These are phyloP conservation scores for Cyberlindnera meyerae DNA, from an alignment of 805 yeast genomes.

Conservation along the genomic window DNA sequence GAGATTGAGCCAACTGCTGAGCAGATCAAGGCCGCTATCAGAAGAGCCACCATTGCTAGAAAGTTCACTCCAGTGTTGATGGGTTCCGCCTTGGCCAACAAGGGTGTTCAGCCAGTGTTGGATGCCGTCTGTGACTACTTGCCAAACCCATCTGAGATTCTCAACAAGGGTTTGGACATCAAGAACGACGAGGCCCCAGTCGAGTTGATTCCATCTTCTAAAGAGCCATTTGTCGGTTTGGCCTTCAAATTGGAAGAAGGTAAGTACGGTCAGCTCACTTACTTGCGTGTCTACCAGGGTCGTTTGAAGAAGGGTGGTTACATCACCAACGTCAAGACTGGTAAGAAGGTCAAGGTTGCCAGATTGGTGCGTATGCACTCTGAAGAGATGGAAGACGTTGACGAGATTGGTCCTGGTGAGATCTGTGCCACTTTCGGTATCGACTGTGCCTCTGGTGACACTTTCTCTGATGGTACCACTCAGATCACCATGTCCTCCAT, in stretches of 20 bases:
- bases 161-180: constrained; percentile 84
- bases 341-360: constrained; percentile 88
- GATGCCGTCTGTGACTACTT: constrained; percentile 94
- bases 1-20: constrained; percentile 82
- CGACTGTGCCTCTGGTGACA: constrained; percentile 98
- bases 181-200: constrained; percentile 61
- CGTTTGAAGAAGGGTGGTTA: constrained; percentile 83
- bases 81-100: constrained; percentile 98
- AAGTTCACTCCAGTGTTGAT: constrained; percentile 98
- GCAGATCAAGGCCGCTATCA: constrained; percentile 83
- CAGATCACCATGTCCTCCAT: constrained; percentile 91
- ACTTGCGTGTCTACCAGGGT: constrained; percentile 96
- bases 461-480: constrained; percentile 81
- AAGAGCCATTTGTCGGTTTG: constrained; percentile 85
- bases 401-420: constrained; percentile 95
- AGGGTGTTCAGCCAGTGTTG: constrained; percentile 90
- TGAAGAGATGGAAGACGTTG: constrained; percentile 97
- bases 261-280: constrained; percentile 94
- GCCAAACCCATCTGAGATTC: constrained; percentile 92
- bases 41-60: constrained; percentile 93
- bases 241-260: constrained; percentile 99
- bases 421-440: constrained; percentile 99
- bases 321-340: constrained; percentile 85
- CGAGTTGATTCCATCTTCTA: constrained; percentile 64
- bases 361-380: constrained; percentile 98